phyloP scores from a whole-genome alignment of 108 stramenopile species.

The Heterococcus sp. region DNA sequence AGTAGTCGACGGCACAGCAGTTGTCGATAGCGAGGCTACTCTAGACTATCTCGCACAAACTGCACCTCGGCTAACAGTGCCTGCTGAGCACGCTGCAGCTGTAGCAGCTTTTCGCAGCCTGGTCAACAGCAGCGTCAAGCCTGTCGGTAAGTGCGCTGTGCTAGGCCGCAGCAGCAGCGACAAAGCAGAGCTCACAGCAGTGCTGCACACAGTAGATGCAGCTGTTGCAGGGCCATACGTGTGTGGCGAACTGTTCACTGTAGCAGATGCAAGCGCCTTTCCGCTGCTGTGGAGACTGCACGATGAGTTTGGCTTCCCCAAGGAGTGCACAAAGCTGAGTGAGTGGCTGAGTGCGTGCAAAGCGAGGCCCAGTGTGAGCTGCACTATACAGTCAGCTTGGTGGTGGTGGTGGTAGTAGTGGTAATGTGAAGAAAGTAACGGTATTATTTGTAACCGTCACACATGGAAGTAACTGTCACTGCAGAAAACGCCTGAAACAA shows the following conservation, averaged over 20 bases:
- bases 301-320: slow-evolving; percentile 38
- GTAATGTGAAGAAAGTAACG: too few relatives aligned
- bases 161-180: neutral
- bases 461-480: too few relatives aligned
- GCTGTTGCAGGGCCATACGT: slow-evolving; percentile 12
- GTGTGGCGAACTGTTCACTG: slow-evolving; percentile 9
- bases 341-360: slow-evolving; percentile 9
- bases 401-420: slow-evolving; percentile 54
- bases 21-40: slow-evolving; percentile 33
- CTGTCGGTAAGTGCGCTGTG: slow-evolving; percentile 27
- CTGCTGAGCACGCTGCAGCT: neutral
- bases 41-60: slow-evolving; percentile 29
- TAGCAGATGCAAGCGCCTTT: slow-evolving; percentile 26
- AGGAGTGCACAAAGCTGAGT: neutral
- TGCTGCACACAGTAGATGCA: slow-evolving; percentile 12
- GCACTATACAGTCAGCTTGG: slow-evolving; percentile 5
- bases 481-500: too few relatives aligned
- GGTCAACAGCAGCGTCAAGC: slow-evolving; percentile 25
- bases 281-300: slow-evolving; percentile 34
- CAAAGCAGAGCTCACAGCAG: slow-evolving; percentile 3
- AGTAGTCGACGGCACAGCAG: slow-evolving; percentile 8
- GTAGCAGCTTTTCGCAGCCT: slow-evolving; percentile 5
- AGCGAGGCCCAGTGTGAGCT: slow-evolving; percentile 6
- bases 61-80: neutral
- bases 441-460: too few relatives aligned